Percentiles rank a stretch among this genome's conserved stretches.
Evolutionary conservation across 352 stramenopile genomes (phyloP).

Genomic region (Aphanomyces cochlioides): DNA sequence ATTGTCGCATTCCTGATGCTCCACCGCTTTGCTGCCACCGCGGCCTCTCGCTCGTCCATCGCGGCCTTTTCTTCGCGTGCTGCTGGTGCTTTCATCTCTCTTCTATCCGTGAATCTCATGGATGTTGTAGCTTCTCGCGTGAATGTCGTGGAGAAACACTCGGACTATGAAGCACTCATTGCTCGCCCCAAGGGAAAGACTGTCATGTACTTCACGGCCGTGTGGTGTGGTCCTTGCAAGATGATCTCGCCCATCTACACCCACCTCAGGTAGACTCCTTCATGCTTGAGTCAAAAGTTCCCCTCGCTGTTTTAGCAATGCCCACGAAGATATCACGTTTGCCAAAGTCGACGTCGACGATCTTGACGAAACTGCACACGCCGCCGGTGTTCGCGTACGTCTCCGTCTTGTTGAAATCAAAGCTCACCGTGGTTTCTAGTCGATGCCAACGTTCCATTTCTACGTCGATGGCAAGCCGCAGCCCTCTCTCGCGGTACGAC

Average conservation of each 20-base stretch:
- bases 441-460: constrained; percentile 86
- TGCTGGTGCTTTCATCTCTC: background rate
- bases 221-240: constrained; percentile 90
- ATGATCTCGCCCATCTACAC: constrained; percentile 87
- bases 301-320: constrained; percentile 22
- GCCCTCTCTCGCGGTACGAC: constrained; percentile 65
- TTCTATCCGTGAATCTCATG: background rate
- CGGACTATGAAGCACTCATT: constrained; percentile 15
- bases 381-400: constrained; percentile 75
- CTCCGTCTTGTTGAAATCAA: constrained; percentile 7
- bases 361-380: constrained; percentile 68
- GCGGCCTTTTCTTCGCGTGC: constrained; percentile 11
- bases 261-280: constrained; percentile 58
- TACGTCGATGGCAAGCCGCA: constrained; percentile 77
- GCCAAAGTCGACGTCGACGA: constrained; percentile 83
- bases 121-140: constrained; percentile 20
- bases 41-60: background rate
- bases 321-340: constrained; percentile 69
- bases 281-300: background rate
- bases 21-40: constrained; percentile 2
- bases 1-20: constrained; percentile 20
- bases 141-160: constrained; percentile 2
- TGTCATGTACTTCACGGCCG: constrained; percentile 87
- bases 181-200: constrained; percentile 20
- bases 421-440: constrained; percentile 37